Conservation (phyloP, 2,329 filamentous ascomycete genomes). For the Xylaria sp. region DNA sequence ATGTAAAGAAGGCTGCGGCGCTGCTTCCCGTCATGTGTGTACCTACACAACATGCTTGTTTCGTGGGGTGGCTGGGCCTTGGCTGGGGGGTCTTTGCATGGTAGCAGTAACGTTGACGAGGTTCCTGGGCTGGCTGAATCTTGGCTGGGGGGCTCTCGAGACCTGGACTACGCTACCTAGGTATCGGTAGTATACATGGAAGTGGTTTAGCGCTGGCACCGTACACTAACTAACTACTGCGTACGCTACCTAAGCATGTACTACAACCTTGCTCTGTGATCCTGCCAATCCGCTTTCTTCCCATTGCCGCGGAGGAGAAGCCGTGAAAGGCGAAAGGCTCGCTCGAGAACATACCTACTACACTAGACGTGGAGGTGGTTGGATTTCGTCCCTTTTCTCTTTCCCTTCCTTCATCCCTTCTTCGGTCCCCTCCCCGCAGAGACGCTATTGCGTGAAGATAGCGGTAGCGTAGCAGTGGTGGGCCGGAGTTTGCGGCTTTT, state of each 20-base stretch:
- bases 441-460: slow-evolving; percentile 29
- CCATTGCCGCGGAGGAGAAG: slow-evolving; percentile 26
- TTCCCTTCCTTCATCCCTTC: slow-evolving; percentile 9
- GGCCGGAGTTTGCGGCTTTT: slow-evolving; percentile 44
- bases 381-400: slow-evolving; percentile 9
- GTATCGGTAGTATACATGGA: neutral
- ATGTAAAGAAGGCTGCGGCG: slow-evolving; percentile 39
- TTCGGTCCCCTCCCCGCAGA: slow-evolving; percentile 23
- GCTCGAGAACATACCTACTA: slow-evolving; percentile 1
- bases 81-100: slow-evolving; percentile 42
- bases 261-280: slow-evolving; percentile 5
- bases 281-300: slow-evolving; percentile 11
- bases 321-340: slow-evolving; percentile 16
- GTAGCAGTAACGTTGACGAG: slow-evolving; percentile 36
- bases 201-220: slow-evolving; percentile 13
- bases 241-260: too few relatives aligned
- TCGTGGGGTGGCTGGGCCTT: slow-evolving; percentile 42
- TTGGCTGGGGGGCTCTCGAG: slow-evolving; percentile 31
- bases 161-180: neutral
- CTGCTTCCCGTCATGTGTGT: slow-evolving; percentile 36
- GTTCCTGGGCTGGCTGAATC: slow-evolving; percentile 37
- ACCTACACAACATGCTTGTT: slow-evolving; percentile 37
- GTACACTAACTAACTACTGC: slow-evolving; percentile 4
- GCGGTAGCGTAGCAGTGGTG: slow-evolving; percentile 32
- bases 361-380: slow-evolving; percentile 9